Percentiles rank a stretch among this genome's conserved stretches.
phyloP scores from a whole-genome alignment of 108 stramenopile species.

The Cyclotella sp. region DNA sequence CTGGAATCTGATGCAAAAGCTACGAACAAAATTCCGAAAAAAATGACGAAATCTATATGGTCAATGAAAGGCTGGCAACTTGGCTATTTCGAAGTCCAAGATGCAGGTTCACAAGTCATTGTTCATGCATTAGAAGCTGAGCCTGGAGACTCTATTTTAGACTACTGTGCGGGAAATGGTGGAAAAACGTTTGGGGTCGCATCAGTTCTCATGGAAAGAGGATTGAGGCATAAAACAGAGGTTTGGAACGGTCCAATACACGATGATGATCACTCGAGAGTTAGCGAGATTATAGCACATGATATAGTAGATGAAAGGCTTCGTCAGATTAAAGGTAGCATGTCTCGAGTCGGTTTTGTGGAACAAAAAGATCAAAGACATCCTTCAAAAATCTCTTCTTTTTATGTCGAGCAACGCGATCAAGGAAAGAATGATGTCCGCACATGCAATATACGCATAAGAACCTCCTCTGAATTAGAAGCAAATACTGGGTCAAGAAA shows the following conservation, averaged over 20 bases:
- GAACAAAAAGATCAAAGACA: background rate
- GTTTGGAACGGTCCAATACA: background rate
- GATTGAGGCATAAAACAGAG: too few relatives aligned
- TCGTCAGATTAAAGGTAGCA: slow-evolving; percentile 56
- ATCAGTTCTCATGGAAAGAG: slow-evolving; percentile 22
- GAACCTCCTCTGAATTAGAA: slow-evolving; percentile 23
- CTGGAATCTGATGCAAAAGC: slow-evolving; percentile 7
- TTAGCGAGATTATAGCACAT: slow-evolving; percentile 50
- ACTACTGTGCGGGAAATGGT: slow-evolving; percentile 67
- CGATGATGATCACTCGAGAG: background rate
- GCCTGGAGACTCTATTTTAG: slow-evolving; percentile 40
- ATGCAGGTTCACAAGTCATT: slow-evolving; percentile 62
- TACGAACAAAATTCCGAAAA: background rate
- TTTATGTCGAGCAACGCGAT: background rate
- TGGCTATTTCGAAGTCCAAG: slow-evolving; percentile 66
- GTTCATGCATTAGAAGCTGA: slow-evolving; percentile 43
- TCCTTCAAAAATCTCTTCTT: background rate
- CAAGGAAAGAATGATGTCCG: slow-evolving; percentile 1
- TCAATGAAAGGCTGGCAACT: slow-evolving; percentile 54
- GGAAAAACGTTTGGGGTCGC: slow-evolving; percentile 61
- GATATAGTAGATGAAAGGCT: slow-evolving; percentile 54
- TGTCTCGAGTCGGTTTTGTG: slow-evolving; percentile 47
- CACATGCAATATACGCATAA: slow-evolving; percentile 28
- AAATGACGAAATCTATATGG: slow-evolving; percentile 56
- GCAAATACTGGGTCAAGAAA: background rate